Percentiles rank a stretch among this genome's conserved stretches.
These are phyloP conservation scores for Stagonosporopsis vannaccii DNA, from an alignment of 2,329 filamentous ascomycete genomes.

Conservation along the genomic window DNA sequence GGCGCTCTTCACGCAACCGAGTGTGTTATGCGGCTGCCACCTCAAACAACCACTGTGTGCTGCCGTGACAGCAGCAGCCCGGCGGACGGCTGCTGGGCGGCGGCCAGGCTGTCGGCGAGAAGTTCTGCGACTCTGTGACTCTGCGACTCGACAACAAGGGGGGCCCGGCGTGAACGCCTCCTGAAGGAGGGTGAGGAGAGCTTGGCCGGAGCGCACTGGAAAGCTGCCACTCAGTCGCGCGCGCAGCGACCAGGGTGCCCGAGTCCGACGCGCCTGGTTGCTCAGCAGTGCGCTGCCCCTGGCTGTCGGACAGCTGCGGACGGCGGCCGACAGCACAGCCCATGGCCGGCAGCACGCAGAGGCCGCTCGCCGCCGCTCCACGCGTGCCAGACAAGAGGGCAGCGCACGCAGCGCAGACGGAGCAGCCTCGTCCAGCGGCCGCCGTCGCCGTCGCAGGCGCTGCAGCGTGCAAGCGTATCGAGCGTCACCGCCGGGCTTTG, in stretches of 20 bases:
- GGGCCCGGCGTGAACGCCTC: conserved; percentile 29
- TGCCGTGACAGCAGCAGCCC: conserved; percentile 8
- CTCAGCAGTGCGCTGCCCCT: conserved; percentile 13
- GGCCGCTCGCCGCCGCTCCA: not conserved
- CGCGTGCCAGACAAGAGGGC: conserved; percentile 1
- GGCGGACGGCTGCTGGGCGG: conserved; percentile 2
- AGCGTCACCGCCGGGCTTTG: conserved; percentile 28
- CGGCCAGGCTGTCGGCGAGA: conserved; percentile 27
- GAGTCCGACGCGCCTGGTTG: conserved; percentile 18
- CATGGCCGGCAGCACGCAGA: not conserved
- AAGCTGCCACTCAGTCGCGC: conserved; percentile 13
- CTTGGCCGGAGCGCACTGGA: conserved; percentile 20
- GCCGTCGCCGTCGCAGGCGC: conserved; percentile 17
- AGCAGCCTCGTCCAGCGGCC: conserved; percentile 16
- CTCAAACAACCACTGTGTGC: conserved; percentile 28
- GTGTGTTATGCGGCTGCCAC: conserved; percentile 34
- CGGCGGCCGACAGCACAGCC: conserved; percentile 8
- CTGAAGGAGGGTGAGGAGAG: conserved; percentile 20
- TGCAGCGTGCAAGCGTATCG: conserved; percentile 23
- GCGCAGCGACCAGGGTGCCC: conserved; percentile 12
- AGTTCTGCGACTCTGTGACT: conserved; percentile 17
- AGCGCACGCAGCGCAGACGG: conserved; percentile 4
- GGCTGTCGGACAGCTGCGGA: conserved; percentile 13
- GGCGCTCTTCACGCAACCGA: conserved; percentile 35
- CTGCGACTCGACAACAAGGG: conserved; percentile 20